Conservation (phyloP, 805 yeast genomes). For the Zygosaccharomyces kombuchaensis region DNA sequence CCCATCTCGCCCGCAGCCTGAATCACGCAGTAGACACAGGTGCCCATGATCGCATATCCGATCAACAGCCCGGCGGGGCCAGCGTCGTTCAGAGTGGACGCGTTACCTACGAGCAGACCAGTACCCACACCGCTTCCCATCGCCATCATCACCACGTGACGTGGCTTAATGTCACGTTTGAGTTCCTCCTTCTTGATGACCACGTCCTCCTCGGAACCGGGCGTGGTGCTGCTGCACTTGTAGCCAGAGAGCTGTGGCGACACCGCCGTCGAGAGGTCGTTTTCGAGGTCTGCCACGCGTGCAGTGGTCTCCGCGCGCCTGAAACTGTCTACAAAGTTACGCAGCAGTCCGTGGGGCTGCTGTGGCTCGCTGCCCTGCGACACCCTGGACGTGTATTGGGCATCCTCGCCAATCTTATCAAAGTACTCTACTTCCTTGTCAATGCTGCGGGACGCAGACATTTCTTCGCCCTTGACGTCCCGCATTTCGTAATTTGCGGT, state of each 20-base stretch:
- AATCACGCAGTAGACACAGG: slow-evolving; percentile 57
- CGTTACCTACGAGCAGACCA: slow-evolving; percentile 69
- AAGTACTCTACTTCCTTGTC: slow-evolving; percentile 29
- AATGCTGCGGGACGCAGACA: slow-evolving; percentile 1
- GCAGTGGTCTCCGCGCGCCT: slow-evolving; percentile 34
- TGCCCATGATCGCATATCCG: slow-evolving; percentile 57
- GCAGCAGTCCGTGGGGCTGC: slow-evolving; percentile 4
- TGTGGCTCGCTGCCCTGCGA: background rate
- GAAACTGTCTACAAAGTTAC: slow-evolving; percentile 41
- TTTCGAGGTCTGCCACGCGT: slow-evolving; percentile 32
- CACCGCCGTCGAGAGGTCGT: slow-evolving; percentile 14
- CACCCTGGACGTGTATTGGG: background rate
- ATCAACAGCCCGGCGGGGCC: slow-evolving; percentile 63
- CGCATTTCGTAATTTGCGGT: slow-evolving; percentile 17
- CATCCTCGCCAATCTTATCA: slow-evolving; percentile 9
- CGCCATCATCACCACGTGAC: slow-evolving; percentile 72
- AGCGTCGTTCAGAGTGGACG: slow-evolving; percentile 50
- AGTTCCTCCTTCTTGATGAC: slow-evolving; percentile 20
- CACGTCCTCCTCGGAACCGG: slow-evolving; percentile 1
- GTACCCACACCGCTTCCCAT: slow-evolving; percentile 75
- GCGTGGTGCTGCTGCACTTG: slow-evolving; percentile 7
- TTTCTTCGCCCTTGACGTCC: slow-evolving; percentile 11
- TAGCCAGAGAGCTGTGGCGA: slow-evolving; percentile 13
- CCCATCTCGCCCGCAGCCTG: slow-evolving; percentile 65
- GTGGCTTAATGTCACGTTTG: slow-evolving; percentile 33